Evolutionary conservation across 306 rosid species (phyloP), one percentile per base, ranked within the genome.

Genomic region (Canavalia ensiformis): DNA sequence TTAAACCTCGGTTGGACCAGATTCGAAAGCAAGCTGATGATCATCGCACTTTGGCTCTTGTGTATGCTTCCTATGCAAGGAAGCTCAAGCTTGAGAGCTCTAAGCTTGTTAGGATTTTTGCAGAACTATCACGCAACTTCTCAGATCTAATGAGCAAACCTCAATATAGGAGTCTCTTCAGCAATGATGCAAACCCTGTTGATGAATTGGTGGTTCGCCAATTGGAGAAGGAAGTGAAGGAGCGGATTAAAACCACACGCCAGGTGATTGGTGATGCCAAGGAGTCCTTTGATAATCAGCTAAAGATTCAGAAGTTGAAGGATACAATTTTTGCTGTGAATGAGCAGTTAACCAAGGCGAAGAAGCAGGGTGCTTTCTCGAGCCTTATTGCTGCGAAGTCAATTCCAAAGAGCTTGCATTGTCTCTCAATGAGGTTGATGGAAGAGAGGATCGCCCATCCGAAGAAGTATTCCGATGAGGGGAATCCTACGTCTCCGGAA

Each of bases 281-380:
- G 80, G 97, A 94, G 77, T 91, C 97, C 5, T 94, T 94, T 13
- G 98, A 92, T 81, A 94, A 91, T 77, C 98, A 94, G 87, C 92
- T 94, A 75, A 94, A 94, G 89, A 94, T 94, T 82, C 98, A 94
- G 84, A 94, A 94, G 89, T 88, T 92, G 78, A 94, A 94, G 90
- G 98, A 94, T 42, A 94, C 97, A 0, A 94, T 94, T 84, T 94
- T 94, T 33, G 88, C 92, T 2, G 94, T 91, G 84, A 94, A 94
- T 68, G 98, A 94, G 87, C 91, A 89, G 64, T 63, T 94, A 76
- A 90, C 95, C 1, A 92, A 91, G 86, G 97, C 97, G 0, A 94
- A 94, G 90, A 94, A 92, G 91, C 97, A 94, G 80, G 97, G 98
- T 6, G 97, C 98, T 79, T 94, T 94, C 89, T 92, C 97, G 0